Evolutionary conservation across 2,329 filamentous ascomycete species (phyloP).

Genomic region (Corniculantispora saksenae): DNA sequence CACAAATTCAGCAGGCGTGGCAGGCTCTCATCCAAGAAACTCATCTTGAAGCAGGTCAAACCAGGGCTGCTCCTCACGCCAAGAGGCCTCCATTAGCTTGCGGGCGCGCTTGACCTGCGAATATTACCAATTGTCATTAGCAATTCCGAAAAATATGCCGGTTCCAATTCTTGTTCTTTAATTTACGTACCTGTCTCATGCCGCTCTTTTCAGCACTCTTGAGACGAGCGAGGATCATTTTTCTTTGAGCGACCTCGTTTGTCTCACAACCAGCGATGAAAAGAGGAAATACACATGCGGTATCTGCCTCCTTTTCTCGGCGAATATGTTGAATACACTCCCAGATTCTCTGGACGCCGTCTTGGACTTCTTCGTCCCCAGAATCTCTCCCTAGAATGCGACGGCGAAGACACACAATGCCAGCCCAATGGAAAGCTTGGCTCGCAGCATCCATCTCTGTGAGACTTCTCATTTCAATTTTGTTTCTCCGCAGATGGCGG

Average conservation of each 20-base stretch:
- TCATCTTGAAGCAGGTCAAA: conserved; percentile 66
- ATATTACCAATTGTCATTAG: neutral
- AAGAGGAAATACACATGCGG: conserved; percentile 75
- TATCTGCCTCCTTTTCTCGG: conserved; percentile 69
- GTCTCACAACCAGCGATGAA: conserved; percentile 82
- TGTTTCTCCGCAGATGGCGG: conserved; percentile 48
- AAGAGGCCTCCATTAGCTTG: conserved; percentile 66
- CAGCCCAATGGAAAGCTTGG: conserved; percentile 78
- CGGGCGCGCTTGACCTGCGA: conserved; percentile 60
- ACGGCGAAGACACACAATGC: conserved; percentile 72
- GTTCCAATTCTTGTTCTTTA: too few species aligned
- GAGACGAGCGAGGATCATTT: conserved; percentile 65
- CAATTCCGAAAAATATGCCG: neutral
- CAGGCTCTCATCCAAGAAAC: conserved; percentile 60
- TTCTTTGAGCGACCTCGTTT: conserved; percentile 53
- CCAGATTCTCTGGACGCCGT: conserved; percentile 64
- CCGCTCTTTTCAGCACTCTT: conserved; percentile 69
- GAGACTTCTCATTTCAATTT: conserved; percentile 56
- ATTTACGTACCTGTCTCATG: conserved; percentile 66
- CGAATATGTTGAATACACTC: conserved; percentile 62
- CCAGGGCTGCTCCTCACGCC: conserved; percentile 69
- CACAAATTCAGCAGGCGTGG: neutral
- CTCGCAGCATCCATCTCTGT: conserved; percentile 72
- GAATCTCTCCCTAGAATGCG: conserved; percentile 66
- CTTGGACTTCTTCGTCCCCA: conserved; percentile 60